Base-by-base conservation (phyloP, 805 yeast genomes). In the Zygosaccharomyces lentus region DNA sequence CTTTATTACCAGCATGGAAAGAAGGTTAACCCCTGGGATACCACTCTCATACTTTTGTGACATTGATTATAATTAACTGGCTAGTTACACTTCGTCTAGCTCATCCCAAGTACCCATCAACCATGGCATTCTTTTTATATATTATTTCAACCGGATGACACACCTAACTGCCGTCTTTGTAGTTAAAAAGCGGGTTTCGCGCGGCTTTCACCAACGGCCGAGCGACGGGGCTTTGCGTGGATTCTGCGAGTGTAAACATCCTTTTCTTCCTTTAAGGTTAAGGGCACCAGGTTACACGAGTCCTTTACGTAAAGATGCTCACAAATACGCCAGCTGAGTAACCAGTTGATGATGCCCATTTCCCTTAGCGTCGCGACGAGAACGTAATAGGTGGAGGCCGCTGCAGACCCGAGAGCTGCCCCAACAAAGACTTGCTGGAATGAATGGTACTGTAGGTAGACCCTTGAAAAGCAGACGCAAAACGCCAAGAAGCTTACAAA, bases 391-490 rank as follows among this genome's bases (percentile, higher is more conserved):
- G 63, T 49, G 5, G 77, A 53, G 0, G 93, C 96, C 7, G 80
- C 57, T 0, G 75, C 55, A 0, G 69, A 54, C 0, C 99, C 98
- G 6, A 84, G 62, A 6, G 73, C 50, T 2, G 76, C 65, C 0
- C 99, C 99, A 6, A 84, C 84, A 9, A 74, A 37, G 1, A 90
- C 93, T 65, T 93, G 99, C 17, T 69, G 69, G 13, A 68, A 43
- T 16, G 86, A 75, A 66, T 91, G 99, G 61, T 93, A 91, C 48
- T 76, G 73, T 44, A 93, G 69, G 59, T 87, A 84, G 24, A 86
- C 82, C 45, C 98, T 70, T 2, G 96, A 85, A 50, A 69, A 80
- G 77, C 47, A 89, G 84, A 26, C 76, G 53, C 1, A 62, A 29
- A 1, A 73, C 54, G 45, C 67, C 39, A 3, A 50, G 26, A 8